These are phyloP conservation scores for Chaetomidium leptoderma DNA, from an alignment of 495 filamentous ascomycete species.

Conservation along the genomic window DNA sequence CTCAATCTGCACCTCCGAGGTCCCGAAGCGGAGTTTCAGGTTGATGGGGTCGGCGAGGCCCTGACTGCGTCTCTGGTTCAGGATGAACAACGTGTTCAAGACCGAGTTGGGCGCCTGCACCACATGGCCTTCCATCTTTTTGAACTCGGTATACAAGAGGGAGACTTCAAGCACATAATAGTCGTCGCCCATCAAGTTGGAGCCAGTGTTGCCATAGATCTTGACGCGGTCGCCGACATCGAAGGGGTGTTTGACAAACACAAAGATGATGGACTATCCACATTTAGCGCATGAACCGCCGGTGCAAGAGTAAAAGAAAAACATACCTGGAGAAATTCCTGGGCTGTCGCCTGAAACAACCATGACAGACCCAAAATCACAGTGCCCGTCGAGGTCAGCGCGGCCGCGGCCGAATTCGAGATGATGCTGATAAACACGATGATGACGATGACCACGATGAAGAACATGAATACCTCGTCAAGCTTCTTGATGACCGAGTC, in stretches of 20 bases:
- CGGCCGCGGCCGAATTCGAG: slow-evolving; percentile 77
- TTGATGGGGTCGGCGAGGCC: slow-evolving; percentile 83
- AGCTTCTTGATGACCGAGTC: slow-evolving; percentile 94
- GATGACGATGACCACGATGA: slow-evolving; percentile 71
- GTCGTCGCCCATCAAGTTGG: slow-evolving; percentile 72
- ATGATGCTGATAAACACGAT: slow-evolving; percentile 86
- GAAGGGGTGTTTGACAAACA: slow-evolving; percentile 97
- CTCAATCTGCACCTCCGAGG: slow-evolving; percentile 80
- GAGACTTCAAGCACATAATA: slow-evolving; percentile 96
- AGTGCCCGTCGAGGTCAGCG: slow-evolving; percentile 82
- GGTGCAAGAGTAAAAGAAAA: background rate
- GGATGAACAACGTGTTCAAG: slow-evolving; percentile 86
- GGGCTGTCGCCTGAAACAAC: slow-evolving; percentile 86
- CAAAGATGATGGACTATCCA: slow-evolving; percentile 77
- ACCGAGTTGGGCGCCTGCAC: slow-evolving; percentile 95
- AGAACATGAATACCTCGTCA: slow-evolving; percentile 80
- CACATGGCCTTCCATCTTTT: slow-evolving; percentile 94
- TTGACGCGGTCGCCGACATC: slow-evolving; percentile 93
- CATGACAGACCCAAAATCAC: slow-evolving; percentile 82
- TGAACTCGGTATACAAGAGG: slow-evolving; percentile 95
- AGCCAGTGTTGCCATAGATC: slow-evolving; percentile 85
- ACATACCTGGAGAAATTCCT: slow-evolving; percentile 68
- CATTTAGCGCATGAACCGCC: slow-evolving; percentile 3
- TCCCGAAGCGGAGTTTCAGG: slow-evolving; percentile 83
- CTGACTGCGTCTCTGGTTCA: slow-evolving; percentile 89